Base-by-base conservation (phyloP, 768 basidiomycete genomes). In the Tremella fuciformis region DNA sequence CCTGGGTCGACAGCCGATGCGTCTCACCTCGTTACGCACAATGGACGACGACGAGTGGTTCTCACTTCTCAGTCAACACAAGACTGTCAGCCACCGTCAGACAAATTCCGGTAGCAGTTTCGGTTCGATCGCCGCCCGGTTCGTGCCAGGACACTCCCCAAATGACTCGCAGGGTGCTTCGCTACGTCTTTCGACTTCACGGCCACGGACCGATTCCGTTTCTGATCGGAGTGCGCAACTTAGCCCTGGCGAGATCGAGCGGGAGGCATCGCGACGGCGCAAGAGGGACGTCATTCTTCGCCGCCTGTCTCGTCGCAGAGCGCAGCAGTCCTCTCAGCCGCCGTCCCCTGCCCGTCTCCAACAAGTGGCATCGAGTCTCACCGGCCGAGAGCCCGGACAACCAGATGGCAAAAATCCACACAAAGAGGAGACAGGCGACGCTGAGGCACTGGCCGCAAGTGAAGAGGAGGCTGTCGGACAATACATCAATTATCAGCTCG, bases 21-120 rank as follows among this genome's bases (percentile, higher is more conserved):
- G 66, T 9, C 56, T 78, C 16, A 70, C 67, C 4, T 76, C 71
- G 2, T 53, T 78, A 15, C 57, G 70, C 22, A 60, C 72, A 9
- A 63, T 78, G 59, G 60, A 67, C 6, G 77, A 78, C 58, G 59
- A 69, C 39, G 75, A 78, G 60, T 76, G 75, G 75, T 74, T 74
- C 55, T 57, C 57, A 4, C 59, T 67, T 9, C 46, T 76, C 29
- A 52, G 63, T 13, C 54, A 50, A 34, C 51, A 52, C 16, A 34
- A 34, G 29, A 18, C 16, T 8, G 48, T 21, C 15, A 24, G 21
- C 6, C 48, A 24, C 19, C 2, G 24, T 8, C 8, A 26, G 8
- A 24, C 48, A 8, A 25, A 24, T 3, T 50, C 48, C 22, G 48
- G 48, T 25, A 50, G 48, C 24, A 50, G 48, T 15, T 50, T 22